Evolutionary conservation across 441 rosid genomes (phyloP).

Genomic region (Gossypium davidsonii): DNA sequence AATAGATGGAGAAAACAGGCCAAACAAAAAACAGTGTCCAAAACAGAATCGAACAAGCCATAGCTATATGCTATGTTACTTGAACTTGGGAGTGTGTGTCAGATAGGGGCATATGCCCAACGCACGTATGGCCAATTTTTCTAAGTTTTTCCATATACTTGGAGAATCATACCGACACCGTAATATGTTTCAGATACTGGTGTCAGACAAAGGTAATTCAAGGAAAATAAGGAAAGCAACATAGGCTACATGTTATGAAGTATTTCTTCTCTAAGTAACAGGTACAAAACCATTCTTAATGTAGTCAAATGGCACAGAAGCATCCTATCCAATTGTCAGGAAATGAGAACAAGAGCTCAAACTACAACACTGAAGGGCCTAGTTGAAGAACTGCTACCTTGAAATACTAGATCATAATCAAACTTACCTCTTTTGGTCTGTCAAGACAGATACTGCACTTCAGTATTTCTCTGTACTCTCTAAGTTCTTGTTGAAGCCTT

Average conservation of each 20-base stretch:
- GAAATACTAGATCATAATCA: not conserved
- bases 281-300: not conserved
- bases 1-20: not conserved
- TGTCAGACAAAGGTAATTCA: not conserved
- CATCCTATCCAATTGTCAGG: not conserved
- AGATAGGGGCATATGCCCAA: not conserved
- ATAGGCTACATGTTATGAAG: not conserved
- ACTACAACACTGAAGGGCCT: not conserved
- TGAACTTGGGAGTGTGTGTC: not conserved
- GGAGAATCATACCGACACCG: not conserved
- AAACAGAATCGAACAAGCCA: not conserved
- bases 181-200: not conserved
- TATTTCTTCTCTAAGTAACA: not conserved
- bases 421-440: slow-evolving; percentile 78
- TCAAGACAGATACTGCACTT: slow-evolving; percentile 88
- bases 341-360: not conserved
- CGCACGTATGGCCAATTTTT: not conserved
- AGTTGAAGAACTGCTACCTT: not conserved
- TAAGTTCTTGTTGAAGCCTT: slow-evolving; percentile 78
- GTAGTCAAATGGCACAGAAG: not conserved
- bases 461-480: slow-evolving; percentile 81
- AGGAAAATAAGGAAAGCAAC: not conserved
- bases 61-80: not conserved
- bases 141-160: not conserved
- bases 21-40: not conserved